A percentile compares a stretch with the other conserved stretches of the same genome.
Evolutionary conservation across 805 yeast genomes (phyloP).

Genomic region (Metschnikowia kunwiensis): DNA sequence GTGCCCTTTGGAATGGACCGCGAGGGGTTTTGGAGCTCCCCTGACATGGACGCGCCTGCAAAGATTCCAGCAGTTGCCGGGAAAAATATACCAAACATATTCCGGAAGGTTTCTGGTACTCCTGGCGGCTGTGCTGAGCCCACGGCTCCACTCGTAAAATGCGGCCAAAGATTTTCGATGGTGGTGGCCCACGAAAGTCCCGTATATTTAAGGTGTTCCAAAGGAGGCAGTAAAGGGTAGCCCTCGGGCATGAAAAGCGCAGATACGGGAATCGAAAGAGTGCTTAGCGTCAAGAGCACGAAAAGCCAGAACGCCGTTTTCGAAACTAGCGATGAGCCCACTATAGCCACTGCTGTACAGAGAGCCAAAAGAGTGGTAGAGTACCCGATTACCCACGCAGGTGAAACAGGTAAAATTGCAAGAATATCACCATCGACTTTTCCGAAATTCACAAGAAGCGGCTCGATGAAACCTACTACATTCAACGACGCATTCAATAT

Average conservation of each 20-base stretch:
- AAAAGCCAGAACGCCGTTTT: slow-evolving; percentile 77
- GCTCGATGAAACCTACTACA: slow-evolving; percentile 94
- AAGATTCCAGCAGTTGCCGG: slow-evolving; percentile 98
- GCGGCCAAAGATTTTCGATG: slow-evolving; percentile 65
- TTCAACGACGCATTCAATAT: slow-evolving; percentile 87
- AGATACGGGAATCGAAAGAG: slow-evolving; percentile 79
- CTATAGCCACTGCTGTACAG: slow-evolving; percentile 73
- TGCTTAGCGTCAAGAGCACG: slow-evolving; percentile 62
- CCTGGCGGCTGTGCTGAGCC: slow-evolving; percentile 63
- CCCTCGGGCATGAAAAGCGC: slow-evolving; percentile 59
- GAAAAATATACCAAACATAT: slow-evolving; percentile 90
- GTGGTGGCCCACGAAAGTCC: slow-evolving; percentile 75
- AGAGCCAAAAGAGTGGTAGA: slow-evolving; percentile 64
- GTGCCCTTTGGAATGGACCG: slow-evolving; percentile 94
- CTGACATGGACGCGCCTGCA: slow-evolving; percentile 99
- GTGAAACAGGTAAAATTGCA: slow-evolving; percentile 63
- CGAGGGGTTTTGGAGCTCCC: slow-evolving; percentile 83
- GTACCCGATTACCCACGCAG: slow-evolving; percentile 66
- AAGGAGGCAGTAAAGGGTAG: slow-evolving; percentile 49
- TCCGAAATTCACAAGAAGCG: slow-evolving; percentile 79
- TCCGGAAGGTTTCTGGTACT: slow-evolving; percentile 67
- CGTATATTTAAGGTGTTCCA: slow-evolving; percentile 49
- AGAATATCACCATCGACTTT: slow-evolving; percentile 51
- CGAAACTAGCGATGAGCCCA: slow-evolving; percentile 80
- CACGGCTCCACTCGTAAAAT: slow-evolving; percentile 86